A percentile compares a stretch with the other conserved stretches of the same genome.
Conservation (phyloP, 106 monocot genomes). For the Dendrobium huoshanense region DNA sequence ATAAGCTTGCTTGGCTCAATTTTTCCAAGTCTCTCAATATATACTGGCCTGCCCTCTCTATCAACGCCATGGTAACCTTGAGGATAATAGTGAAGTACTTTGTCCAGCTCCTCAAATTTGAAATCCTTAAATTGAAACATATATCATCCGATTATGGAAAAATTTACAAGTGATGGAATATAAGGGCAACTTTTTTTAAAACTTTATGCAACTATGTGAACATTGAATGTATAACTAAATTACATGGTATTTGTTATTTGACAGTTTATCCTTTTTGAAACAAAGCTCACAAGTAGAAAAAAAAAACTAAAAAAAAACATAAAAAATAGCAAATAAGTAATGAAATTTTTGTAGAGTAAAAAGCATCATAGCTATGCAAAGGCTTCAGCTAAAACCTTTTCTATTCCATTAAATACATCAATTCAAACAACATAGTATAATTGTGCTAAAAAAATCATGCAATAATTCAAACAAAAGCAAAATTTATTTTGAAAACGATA, state of each 20-base stretch:
- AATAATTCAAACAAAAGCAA: neutral
- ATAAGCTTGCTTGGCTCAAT: slow-evolving; percentile 87
- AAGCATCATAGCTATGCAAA: neutral
- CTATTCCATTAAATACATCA: neutral
- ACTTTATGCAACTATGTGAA: neutral
- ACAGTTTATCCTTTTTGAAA: neutral
- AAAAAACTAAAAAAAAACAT: neutral
- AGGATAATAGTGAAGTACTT: slow-evolving; percentile 80
- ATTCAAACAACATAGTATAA: neutral
- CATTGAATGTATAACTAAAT: neutral
- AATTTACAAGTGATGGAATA: neutral
- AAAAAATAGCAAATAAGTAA: neutral
- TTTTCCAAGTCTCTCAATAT: slow-evolving; percentile 86
- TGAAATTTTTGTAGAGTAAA: neutral
- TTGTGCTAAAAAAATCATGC: neutral
- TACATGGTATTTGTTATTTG: neutral
- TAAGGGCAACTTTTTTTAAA: neutral
- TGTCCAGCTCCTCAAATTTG: slow-evolving; percentile 72
- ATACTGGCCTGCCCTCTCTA: slow-evolving; percentile 90
- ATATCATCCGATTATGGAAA: neutral
- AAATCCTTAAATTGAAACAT: slow-evolving; percentile 55
- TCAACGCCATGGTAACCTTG: slow-evolving; percentile 98
- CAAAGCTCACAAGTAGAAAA: neutral
- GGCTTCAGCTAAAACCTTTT: neutral
- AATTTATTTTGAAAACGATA: slow-evolving; percentile 53